These are phyloP conservation scores for Ophiosphaerella korrae DNA, from an alignment of 2,329 filamentous ascomycete species.

Conservation along the genomic window DNA sequence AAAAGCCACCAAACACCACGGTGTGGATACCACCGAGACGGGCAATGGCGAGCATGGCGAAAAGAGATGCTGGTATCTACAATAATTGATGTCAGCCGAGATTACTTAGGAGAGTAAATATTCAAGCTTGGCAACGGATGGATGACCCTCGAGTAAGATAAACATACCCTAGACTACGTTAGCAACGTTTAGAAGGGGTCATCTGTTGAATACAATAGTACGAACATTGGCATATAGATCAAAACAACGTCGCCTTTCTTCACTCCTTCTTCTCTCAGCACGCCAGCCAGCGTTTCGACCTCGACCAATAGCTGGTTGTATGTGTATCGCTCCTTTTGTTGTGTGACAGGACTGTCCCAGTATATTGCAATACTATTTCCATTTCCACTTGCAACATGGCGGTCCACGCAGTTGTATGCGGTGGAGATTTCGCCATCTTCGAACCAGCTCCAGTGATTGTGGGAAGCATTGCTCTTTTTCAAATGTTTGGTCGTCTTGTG, in stretches of 20 bases:
- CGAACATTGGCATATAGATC: slow-evolving; percentile 89
- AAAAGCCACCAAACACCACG: slow-evolving; percentile 93
- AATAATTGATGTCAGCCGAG: too few relatives aligned
- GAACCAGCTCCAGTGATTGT: slow-evolving; percentile 90
- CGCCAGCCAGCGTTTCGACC: slow-evolving; percentile 81
- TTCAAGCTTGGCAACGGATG: too few relatives aligned
- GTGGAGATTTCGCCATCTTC: slow-evolving; percentile 86
- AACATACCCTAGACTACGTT: too few relatives aligned
- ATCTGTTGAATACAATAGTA: too few relatives aligned
- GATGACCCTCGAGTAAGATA: too few relatives aligned
- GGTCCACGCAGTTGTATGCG: slow-evolving; percentile 88
- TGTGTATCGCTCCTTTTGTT: slow-evolving; percentile 71
- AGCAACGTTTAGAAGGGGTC: too few relatives aligned
- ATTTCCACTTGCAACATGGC: slow-evolving; percentile 78
- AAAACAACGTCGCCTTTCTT: slow-evolving; percentile 84
- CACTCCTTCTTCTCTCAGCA: slow-evolving; percentile 81
- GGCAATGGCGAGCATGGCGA: slow-evolving; percentile 81
- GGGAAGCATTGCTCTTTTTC: slow-evolving; percentile 61
- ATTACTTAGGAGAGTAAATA: too few relatives aligned
- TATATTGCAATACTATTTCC: slow-evolving; percentile 77
- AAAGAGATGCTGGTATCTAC: slow-evolving; percentile 77
- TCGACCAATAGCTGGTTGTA: slow-evolving; percentile 78
- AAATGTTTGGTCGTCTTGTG: slow-evolving; percentile 67
- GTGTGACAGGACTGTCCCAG: slow-evolving; percentile 86
- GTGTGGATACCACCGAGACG: slow-evolving; percentile 86